phyloP scores from a whole-genome alignment of 2,329 filamentous ascomycete genomes.

The Dendryphion nanum region DNA sequence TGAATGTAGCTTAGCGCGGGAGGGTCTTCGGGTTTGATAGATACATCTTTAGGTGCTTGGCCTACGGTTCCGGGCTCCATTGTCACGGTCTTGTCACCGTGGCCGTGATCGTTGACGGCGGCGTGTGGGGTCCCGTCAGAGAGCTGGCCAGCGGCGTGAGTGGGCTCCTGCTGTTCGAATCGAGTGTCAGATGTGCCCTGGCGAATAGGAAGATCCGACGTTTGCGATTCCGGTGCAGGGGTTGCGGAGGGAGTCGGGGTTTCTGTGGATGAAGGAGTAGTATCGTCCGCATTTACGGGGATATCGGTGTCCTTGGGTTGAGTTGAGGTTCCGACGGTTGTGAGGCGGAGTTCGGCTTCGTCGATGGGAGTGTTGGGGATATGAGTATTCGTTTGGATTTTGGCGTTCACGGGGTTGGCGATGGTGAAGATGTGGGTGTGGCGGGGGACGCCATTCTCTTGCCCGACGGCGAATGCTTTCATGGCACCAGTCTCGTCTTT shows the following conservation, averaged over 20 bases:
- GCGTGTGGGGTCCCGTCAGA: conserved; percentile 43
- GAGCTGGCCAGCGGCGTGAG: conserved; percentile 45
- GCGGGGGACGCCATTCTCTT: conserved; percentile 41
- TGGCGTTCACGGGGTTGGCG: conserved; percentile 27
- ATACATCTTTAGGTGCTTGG: conserved; percentile 49
- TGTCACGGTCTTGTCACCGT: conserved; percentile 45
- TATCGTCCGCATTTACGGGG: conserved; percentile 1
- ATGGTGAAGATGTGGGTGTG: conserved; percentile 41
- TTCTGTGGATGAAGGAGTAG: not conserved
- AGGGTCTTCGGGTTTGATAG: conserved; percentile 33
- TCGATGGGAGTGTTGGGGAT: conserved; percentile 28
- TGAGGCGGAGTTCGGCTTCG: conserved; percentile 23
- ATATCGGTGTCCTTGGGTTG: conserved; percentile 29
- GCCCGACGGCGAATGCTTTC: conserved; percentile 47
- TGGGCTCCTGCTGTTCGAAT: conserved; percentile 42
- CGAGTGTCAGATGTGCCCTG: conserved; percentile 43
- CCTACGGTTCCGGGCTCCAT: conserved; percentile 51
- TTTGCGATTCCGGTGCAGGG: conserved; percentile 1
- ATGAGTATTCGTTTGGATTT: conserved; percentile 19
- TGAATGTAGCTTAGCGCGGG: conserved; percentile 39
- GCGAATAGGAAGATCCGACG: conserved; percentile 27
- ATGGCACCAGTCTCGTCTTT: conserved; percentile 42
- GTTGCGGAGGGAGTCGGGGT: conserved; percentile 14
- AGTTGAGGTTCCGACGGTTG: conserved; percentile 35
- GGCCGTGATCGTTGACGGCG: conserved; percentile 40